phyloP scores from a whole-genome alignment of 164 flowering plant genomes.

The Aristolochia californica region DNA sequence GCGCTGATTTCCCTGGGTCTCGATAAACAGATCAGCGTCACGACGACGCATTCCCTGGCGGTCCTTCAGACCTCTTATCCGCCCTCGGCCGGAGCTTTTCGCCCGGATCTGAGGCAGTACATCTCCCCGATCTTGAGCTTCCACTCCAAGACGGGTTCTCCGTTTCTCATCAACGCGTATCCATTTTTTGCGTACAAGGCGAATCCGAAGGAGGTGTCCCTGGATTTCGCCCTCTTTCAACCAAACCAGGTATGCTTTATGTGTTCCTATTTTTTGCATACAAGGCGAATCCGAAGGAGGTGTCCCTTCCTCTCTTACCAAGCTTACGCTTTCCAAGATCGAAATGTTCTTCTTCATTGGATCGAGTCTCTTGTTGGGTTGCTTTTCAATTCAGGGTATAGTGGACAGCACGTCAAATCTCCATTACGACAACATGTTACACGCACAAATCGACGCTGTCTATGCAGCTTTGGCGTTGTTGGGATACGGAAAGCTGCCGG shows the following conservation, averaged over 20 bases:
- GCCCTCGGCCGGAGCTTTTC: conserved; percentile 22
- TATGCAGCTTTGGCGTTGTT: conserved; percentile 22
- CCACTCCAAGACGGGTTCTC: conserved; percentile 19
- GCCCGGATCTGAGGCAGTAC: conserved; percentile 11
- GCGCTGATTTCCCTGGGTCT: conserved; percentile 17
- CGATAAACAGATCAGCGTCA: conserved; percentile 18
- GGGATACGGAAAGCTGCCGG: conserved; percentile 21
- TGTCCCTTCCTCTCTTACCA: no score
- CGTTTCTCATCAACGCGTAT: conserved; percentile 24
- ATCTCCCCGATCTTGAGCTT: conserved; percentile 17
- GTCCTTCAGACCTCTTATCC: conserved; percentile 22
- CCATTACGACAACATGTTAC: conserved; percentile 38
- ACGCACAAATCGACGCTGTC: conserved; percentile 40
- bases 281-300: conserved; percentile 23
- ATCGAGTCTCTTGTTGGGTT: no score
- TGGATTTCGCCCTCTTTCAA: conserved; percentile 36
- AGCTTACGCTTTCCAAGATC: background rate
- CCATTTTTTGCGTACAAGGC: conserved; percentile 27
- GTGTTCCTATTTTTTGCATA: conserved; percentile 29
- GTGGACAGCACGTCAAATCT: conserved; percentile 22
- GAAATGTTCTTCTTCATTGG: no score
- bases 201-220: conserved; percentile 23
- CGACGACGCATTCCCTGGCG: conserved; percentile 24
- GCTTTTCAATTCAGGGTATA: conserved; percentile 5
- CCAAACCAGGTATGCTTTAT: conserved; percentile 14